Evolutionary conservation across 1,139 yeast genomes (phyloP).

Genomic region (Saccharomyces hybrid): DNA sequence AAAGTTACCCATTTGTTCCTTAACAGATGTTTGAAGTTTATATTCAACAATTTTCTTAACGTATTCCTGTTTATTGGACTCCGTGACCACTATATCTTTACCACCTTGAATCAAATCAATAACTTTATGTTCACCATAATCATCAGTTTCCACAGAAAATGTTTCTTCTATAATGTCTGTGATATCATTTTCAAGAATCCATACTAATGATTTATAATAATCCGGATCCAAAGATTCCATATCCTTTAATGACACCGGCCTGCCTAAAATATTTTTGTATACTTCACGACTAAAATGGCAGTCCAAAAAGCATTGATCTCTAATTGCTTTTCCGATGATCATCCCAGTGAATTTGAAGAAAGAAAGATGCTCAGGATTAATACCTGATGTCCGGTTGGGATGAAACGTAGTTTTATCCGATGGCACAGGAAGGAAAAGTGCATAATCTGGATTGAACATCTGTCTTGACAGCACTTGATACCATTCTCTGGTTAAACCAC

Average conservation of each 20-base stretch:
- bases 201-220: constrained; percentile 81
- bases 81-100: constrained; percentile 76
- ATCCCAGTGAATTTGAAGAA: constrained; percentile 94
- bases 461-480: constrained; percentile 89
- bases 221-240: constrained; percentile 93
- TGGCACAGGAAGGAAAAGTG: constrained; percentile 84
- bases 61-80: constrained; percentile 84
- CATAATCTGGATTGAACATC: constrained; percentile 95
- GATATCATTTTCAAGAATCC: constrained; percentile 96
- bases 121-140: constrained; percentile 80
- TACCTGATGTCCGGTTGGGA: constrained; percentile 88
- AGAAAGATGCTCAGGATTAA: constrained; percentile 86
- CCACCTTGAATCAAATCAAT: constrained; percentile 81
- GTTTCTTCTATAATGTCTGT: constrained; percentile 97
- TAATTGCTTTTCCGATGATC: constrained; percentile 89
- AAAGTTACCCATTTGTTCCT: constrained; percentile 83
- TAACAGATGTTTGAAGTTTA: constrained; percentile 72
- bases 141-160: constrained; percentile 88
- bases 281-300: constrained; percentile 96
- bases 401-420: constrained; percentile 92
- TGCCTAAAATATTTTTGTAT: constrained; percentile 77
- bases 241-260: constrained; percentile 79
- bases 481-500: constrained; percentile 98
- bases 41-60: constrained; percentile 83
- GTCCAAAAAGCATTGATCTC: constrained; percentile 79